Evolutionary conservation across 768 basidiomycete genomes (phyloP), one percentile per base, ranked within the genome.

Genomic region (Floccularia luteovirens): DNA sequence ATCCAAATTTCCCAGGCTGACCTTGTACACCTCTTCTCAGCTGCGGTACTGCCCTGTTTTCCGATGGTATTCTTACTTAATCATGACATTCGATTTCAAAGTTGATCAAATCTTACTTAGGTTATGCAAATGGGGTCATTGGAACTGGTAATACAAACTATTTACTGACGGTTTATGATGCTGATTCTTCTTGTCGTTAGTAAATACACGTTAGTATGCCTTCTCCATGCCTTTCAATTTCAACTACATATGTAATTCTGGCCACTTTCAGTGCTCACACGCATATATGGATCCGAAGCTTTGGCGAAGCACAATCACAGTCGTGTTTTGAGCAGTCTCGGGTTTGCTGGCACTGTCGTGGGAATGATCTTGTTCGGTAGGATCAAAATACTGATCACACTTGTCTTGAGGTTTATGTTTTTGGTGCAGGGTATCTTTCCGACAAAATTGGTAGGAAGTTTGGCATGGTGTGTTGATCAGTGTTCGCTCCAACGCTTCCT

Each of bases 381-480:
- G 58, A 43, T 33, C 37, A n/a, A n/a, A n/a, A n/a, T n/a, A n/a
- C n/a, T n/a, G n/a, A n/a, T n/a, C n/a, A n/a, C n/a, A n/a, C n/a
- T n/a, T n/a, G n/a, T n/a, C n/a, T n/a, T n/a, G n/a, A n/a, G n/a
- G n/a, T n/a, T n/a, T n/a, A n/a, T n/a, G n/a, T n/a, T n/a, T n/a
- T n/a, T n/a, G n/a, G n/a, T 25, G 6, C 40, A 70, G 74, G 74
- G 19, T 89, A 78, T 55, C 66, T 91, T 45, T 85, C 85, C 13
- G 91, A 93, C 58, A 89, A 87, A 57, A 50, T 91, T 46, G 90
- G 91, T 10, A 74, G 83, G 36, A 93, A 91, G 53, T 83, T 82
- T 49, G 90, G 90, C 48, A 92, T 92, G 90, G 82, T 83, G 43
- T 38, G 68, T 53, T 17, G 20, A 14, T 12, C 32, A 7, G 17